phyloP scores from a whole-genome alignment of 2,329 filamentous ascomycete genomes.

The Colletotrichum scovillei region DNA sequence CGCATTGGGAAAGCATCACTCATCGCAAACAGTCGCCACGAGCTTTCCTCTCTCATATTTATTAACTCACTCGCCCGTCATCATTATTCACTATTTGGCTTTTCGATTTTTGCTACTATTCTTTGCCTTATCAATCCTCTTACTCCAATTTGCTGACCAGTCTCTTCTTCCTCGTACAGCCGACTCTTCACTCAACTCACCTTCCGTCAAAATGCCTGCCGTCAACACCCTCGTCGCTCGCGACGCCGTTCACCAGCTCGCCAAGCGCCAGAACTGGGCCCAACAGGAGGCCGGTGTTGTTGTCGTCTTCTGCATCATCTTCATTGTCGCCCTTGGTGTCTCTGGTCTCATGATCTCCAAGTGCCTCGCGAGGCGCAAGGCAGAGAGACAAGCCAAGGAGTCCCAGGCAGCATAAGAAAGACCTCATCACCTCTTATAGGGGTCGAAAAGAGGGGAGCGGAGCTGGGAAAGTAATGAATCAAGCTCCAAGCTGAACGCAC shows the following conservation, averaged over 20 bases:
- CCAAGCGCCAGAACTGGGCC: slow-evolving; percentile 56
- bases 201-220: slow-evolving; percentile 52
- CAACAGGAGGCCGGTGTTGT: slow-evolving; percentile 52
- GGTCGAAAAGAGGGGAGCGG: background rate
- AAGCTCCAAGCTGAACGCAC: background rate
- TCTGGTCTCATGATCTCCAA: slow-evolving; percentile 46
- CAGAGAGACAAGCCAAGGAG: slow-evolving; percentile 40
- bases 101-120: background rate
- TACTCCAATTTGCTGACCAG: slow-evolving; percentile 8
- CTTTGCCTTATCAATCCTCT: background rate
- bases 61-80: slow-evolving; percentile 23
- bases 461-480: slow-evolving; percentile 13
- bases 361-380: slow-evolving; percentile 46
- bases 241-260: slow-evolving; percentile 51
- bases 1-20: background rate
- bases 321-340: slow-evolving; percentile 50
- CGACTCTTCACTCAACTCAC: slow-evolving; percentile 20
- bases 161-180: background rate
- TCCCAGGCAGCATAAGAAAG: background rate
- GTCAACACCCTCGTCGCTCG: slow-evolving; percentile 52
- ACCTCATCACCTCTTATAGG: background rate
- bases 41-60: slow-evolving; percentile 24
- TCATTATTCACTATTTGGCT: background rate
- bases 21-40: slow-evolving; percentile 13
- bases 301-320: slow-evolving; percentile 57